Base-by-base conservation (phyloP, 164 flowering plant genomes). In the Santalum album region DNA sequence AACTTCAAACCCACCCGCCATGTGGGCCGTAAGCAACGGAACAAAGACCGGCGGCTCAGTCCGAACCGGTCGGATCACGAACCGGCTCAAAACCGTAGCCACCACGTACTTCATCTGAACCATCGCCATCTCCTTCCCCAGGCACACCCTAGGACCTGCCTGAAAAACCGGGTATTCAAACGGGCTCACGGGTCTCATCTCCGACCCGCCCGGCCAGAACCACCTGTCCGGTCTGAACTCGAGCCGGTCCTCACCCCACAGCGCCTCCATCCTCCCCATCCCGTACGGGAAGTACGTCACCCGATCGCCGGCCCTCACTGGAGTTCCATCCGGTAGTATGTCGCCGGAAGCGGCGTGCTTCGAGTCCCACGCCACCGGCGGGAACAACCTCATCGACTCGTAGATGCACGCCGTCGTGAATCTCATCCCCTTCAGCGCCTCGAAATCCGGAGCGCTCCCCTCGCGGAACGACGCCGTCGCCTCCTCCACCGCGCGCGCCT, bases 351-450 rank as follows among this genome's bases (percentile, higher is more conserved):
- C 49, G 1, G 89, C 81, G 43, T 85, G 89, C 59, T 85, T 85
- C 11, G 89, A 85, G 77, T 85, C 92, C 92, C 89, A 82, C 4
- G 74, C 78, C 18, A 85, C 92, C 2, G 92, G 92, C 12, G 92
- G 92, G 49, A 73, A 85, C 2, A 85, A 69, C 63, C 89, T 53
- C 92, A 85, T 88, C 5, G 84, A 65, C 61, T 88, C 98, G 42
- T 81, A 82, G 3, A 86, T 46, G 19, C 90, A 81, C 0, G 98
- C 98, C 49, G 79, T 76, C 25, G 78, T 20, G 50, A 61, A 70
- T 4, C 49, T 59, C 89, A 88, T 75, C 47, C 71, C 84, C 62
- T 78, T 83, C 66, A 90, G 44, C 0, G 22, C 63, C 7, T 80
- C 80, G 16, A 50, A 83, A 43, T 20, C 47, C 5, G n/a, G n/a